A percentile compares a stretch with the other conserved stretches of the same genome.
These are phyloP conservation scores for Starmerella floricola DNA, from an alignment of 805 yeast species.

Conservation along the genomic window DNA sequence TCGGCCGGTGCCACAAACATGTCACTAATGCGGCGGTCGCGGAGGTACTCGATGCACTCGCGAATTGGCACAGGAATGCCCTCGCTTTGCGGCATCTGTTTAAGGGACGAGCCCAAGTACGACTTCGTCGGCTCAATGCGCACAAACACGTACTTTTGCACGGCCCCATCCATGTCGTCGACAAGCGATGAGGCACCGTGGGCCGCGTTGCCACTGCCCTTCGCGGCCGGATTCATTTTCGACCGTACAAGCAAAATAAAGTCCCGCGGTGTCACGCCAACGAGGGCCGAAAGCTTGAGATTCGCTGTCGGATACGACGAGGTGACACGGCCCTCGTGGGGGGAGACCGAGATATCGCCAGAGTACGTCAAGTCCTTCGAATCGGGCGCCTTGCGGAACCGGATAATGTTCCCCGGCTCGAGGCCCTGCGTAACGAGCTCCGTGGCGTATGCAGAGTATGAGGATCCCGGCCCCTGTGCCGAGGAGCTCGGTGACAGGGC, in stretches of 20 bases:
- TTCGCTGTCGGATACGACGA: constrained; percentile 6
- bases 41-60: constrained; percentile 29
- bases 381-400: neutral
- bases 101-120: constrained; percentile 28
- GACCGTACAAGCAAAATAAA: constrained; percentile 13
- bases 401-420: neutral
- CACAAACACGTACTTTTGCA: constrained; percentile 19
- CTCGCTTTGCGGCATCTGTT: constrained; percentile 10
- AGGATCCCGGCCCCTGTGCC: no score
- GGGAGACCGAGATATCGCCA: constrained; percentile 6
- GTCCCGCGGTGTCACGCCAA: constrained; percentile 15
- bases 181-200: no score
- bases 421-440: neutral
- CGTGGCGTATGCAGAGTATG: no score
- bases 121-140: constrained; percentile 25
- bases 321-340: constrained; percentile 10
- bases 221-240: neutral
- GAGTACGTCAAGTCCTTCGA: neutral
- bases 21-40: constrained; percentile 20
- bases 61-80: constrained; percentile 29
- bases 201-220: neutral
- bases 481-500: no score
- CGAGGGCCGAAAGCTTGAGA: constrained; percentile 1
- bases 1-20: constrained; percentile 24
- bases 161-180: constrained; percentile 3